Percentiles rank a stretch among this genome's conserved stretches.
Conservation (phyloP, 2,329 filamentous ascomycete species). For the Diplodia sapinea region DNA sequence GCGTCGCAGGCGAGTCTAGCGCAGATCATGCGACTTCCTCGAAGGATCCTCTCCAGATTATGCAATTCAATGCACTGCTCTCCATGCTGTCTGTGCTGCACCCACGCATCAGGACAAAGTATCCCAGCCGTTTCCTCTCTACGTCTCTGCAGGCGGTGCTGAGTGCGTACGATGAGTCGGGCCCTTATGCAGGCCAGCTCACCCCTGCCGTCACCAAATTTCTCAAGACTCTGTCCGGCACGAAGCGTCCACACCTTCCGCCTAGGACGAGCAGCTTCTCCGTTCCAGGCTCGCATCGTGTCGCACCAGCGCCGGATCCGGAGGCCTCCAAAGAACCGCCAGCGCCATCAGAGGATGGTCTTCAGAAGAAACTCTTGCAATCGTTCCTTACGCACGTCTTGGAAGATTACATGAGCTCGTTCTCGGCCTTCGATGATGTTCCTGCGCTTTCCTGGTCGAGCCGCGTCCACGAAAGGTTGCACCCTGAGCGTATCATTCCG, state of each 20-base stretch:
- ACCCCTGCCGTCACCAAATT: constrained; percentile 74
- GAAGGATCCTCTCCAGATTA: constrained; percentile 49
- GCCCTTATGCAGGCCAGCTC: constrained; percentile 64
- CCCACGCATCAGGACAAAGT: constrained; percentile 75
- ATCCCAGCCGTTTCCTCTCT: constrained; percentile 78
- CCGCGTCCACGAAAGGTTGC: constrained; percentile 70
- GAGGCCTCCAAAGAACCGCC: constrained; percentile 58
- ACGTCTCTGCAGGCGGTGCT: constrained; percentile 76
- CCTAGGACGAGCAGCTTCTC: constrained; percentile 61
- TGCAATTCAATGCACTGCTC: constrained; percentile 71
- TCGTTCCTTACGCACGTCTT: constrained; percentile 79
- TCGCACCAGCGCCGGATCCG: constrained; percentile 58
- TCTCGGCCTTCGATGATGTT: constrained; percentile 52
- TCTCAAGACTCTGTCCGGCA: constrained; percentile 70
- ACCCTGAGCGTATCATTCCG: constrained; percentile 68
- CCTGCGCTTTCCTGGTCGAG: constrained; percentile 58
- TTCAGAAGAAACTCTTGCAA: constrained; percentile 71
- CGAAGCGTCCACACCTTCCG: constrained; percentile 69
- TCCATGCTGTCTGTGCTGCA: constrained; percentile 76
- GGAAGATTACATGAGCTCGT: constrained; percentile 71
- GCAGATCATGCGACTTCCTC: constrained; percentile 43
- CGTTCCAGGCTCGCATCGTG: constrained; percentile 35
- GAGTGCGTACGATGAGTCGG: constrained; percentile 66
- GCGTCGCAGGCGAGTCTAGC: constrained; percentile 34
- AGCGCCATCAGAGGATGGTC: constrained; percentile 60